phyloP scores from a whole-genome alignment of 176 grass and related monocot species.

The Eleusine indica region DNA sequence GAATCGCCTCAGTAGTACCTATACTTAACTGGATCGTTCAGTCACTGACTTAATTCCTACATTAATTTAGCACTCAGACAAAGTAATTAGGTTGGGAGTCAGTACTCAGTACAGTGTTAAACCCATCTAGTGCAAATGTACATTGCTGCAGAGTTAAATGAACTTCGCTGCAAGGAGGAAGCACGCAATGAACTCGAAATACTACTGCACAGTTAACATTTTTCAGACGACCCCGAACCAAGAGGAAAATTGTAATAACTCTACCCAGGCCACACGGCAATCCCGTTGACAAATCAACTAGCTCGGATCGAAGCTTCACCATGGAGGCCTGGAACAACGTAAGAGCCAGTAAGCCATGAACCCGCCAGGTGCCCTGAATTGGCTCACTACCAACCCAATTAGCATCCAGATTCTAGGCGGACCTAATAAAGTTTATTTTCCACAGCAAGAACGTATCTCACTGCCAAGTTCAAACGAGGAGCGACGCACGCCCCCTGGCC shows the following conservation, averaged over 20 bases:
- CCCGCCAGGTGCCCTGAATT: neutral
- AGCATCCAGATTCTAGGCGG: neutral
- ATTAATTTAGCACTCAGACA: neutral
- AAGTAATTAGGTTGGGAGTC: neutral
- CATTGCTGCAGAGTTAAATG: neutral
- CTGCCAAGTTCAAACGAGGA: neutral
- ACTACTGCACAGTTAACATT: neutral
- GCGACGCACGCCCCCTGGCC: neutral
- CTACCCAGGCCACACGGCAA: neutral
- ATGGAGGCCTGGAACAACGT: neutral
- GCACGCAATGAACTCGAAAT: neutral
- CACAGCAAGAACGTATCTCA: neutral
- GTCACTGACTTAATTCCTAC: neutral
- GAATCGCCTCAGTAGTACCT: neutral
- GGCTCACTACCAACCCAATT: neutral
- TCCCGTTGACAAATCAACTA: neutral
- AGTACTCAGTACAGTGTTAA: neutral
- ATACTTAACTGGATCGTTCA: neutral
- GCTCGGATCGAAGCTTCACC: conserved; percentile 4
- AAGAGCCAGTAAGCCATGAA: neutral
- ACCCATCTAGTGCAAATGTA: neutral
- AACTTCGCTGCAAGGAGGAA: neutral
- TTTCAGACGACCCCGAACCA: neutral
- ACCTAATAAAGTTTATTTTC: neutral
- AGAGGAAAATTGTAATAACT: neutral